Percentiles rank a stretch among this genome's conserved stretches.
phyloP scores from a whole-genome alignment of 495 filamentous ascomycete species.

The Sphaerosporella brunnea region DNA sequence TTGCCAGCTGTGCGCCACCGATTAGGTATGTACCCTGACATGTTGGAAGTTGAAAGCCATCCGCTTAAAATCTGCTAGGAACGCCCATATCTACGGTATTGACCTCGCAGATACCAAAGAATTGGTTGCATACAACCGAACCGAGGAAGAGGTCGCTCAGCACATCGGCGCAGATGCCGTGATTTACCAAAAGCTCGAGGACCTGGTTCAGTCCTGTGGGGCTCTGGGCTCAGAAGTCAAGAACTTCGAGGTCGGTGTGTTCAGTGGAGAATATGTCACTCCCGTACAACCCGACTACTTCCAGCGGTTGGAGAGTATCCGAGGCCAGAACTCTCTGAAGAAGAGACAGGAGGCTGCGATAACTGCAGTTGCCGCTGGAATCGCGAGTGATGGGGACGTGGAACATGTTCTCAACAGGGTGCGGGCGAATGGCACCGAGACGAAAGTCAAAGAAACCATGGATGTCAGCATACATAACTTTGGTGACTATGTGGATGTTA shows the following conservation, averaged over 20 bases:
- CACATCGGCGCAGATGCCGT: constrained; percentile 83
- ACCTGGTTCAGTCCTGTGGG: constrained; percentile 58
- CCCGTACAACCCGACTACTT: constrained; percentile 73
- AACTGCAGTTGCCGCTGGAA: constrained; percentile 49
- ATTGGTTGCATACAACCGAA: constrained; percentile 67
- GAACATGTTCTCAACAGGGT: constrained; percentile 46
- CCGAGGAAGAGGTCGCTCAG: constrained; percentile 47
- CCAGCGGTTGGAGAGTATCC: constrained; percentile 56
- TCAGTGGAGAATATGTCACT: constrained; percentile 82
- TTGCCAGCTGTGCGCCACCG: constrained; percentile 73
- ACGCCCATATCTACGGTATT: constrained; percentile 71
- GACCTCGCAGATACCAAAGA: constrained; percentile 70
- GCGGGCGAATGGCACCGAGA: constrained; percentile 33
- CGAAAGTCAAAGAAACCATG: constrained; percentile 36
- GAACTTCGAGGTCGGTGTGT: constrained; percentile 86
- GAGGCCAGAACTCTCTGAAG: constrained; percentile 54
- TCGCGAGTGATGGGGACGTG: constrained; percentile 43
- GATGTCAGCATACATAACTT: constrained; percentile 45
- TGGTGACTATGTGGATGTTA: constrained; percentile 32
- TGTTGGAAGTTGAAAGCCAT: neutral
- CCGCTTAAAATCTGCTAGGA: constrained; percentile 21
- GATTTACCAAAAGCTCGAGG: constrained; percentile 74
- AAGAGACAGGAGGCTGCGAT: constrained; percentile 53
- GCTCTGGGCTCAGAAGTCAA: constrained; percentile 30
- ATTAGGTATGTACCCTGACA: constrained; percentile 36